phyloP scores from a whole-genome alignment of 106 monocot species.

The Dendrobium huoshanense region DNA sequence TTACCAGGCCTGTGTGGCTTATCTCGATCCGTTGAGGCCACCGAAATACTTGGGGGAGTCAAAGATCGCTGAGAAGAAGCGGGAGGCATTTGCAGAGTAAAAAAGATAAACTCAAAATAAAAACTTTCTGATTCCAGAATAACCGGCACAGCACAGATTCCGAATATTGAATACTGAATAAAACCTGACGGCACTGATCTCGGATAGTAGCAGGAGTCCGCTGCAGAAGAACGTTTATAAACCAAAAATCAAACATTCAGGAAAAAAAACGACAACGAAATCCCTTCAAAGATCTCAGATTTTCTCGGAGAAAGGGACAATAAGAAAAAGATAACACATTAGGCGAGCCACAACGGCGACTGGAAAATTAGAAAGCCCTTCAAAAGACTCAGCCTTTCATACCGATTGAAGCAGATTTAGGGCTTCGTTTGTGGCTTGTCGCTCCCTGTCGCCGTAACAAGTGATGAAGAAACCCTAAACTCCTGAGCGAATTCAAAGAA shows the following conservation, averaged over 20 bases:
- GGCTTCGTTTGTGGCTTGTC: conserved; percentile 77
- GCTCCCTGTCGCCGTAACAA: conserved; percentile 89
- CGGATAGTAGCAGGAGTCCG: too few relatives aligned
- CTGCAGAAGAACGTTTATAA: too few relatives aligned
- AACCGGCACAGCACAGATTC: too few relatives aligned
- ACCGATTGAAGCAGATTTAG: conserved; percentile 72
- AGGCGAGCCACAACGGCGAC: neutral
- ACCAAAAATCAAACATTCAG: neutral
- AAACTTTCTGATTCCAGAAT: too few relatives aligned
- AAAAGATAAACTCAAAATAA: too few relatives aligned
- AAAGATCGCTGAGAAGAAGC: too few relatives aligned
- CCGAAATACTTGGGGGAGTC: too few relatives aligned
- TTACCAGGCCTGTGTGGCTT: too few relatives aligned
- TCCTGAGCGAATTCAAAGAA: conserved; percentile 34
- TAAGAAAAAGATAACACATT: neutral
- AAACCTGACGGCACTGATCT: too few relatives aligned
- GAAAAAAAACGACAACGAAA: neutral
- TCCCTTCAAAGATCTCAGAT: neutral
- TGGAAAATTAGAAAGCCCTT: neutral
- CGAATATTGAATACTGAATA: too few relatives aligned
- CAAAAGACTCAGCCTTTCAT: neutral
- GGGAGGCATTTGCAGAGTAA: too few relatives aligned
- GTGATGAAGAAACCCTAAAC: conserved; percentile 96
- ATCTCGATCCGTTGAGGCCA: too few relatives aligned
- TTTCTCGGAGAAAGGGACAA: neutral